Base-by-base conservation (phyloP, 73 alveolate species). In the Paraurostyla sp. region DNA sequence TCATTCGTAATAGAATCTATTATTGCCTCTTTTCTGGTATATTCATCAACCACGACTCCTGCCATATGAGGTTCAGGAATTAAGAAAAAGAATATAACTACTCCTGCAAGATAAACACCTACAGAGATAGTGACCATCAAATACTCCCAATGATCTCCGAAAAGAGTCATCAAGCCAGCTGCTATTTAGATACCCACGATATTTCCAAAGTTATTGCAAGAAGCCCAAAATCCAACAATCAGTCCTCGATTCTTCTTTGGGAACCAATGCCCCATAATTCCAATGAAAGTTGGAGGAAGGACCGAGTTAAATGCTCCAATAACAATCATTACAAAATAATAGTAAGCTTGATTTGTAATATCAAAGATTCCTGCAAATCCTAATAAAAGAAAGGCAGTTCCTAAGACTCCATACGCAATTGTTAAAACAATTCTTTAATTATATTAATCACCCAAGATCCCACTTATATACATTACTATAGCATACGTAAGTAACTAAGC, bases 191-290 rank as follows among this genome's bases (percentile, higher is more conserved):
- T 73, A 18, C 96, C 96, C 27, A 88, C 52, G n/a, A 92, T 80
- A 51, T 92, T 83, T 0, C 96, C 96, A 15, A 73, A 76, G 40
- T 80, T 87, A 29, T 83, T 86, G 45, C 91, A 78, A 25, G 92
- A 38, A 0, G 90, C 38, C 93, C 92, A 88, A 15, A 87, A 41
- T 0, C 96, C 96, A 48, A 88, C 54, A 15, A 65, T 30, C 18
- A 49, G 22, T 1, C 96, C 96, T 65, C 96, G 46, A 7, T 83
- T 76, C 51, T 43, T 32, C 45, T 62, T 80, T 0, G 85, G 85
- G 63, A 92, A 92, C 96, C 96, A 92, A 50, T 88, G 82, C 22
- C 83, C 92, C 92, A 92, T 6, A 11, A 62, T 9, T 7, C 51
- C 80, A 36, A 62, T 29, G 29, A 62, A 32, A 11, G 18, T 11